Percentiles rank a stretch among this genome's conserved stretches.
These are phyloP conservation scores for Cladosporium sp. DNA, from an alignment of 2,329 filamentous ascomycete genomes.

Conservation along the genomic window DNA sequence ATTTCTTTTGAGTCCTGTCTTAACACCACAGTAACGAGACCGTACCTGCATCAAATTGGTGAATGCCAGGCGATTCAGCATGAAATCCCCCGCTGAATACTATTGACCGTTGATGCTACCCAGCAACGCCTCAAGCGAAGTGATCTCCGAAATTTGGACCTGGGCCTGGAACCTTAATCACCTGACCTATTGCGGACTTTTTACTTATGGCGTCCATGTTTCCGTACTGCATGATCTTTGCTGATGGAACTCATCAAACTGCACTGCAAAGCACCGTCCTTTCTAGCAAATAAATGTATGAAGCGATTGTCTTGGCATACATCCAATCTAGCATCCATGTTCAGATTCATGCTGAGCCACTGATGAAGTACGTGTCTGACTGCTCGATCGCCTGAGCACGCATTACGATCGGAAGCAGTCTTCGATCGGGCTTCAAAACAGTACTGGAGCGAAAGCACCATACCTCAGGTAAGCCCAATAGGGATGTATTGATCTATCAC, in stretches of 20 bases:
- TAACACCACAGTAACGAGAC: background rate
- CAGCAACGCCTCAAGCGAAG: conserved; percentile 14
- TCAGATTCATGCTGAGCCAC: background rate
- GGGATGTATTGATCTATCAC: background rate
- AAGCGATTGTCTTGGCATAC: background rate
- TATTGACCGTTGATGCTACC: conserved; percentile 18
- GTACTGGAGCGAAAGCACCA: background rate
- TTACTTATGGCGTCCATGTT: background rate
- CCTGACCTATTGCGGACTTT: background rate
- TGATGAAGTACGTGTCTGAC: background rate
- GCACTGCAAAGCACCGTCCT: background rate
- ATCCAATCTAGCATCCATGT: background rate
- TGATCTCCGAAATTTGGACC: background rate
- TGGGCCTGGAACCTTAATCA: background rate
- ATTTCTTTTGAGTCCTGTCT: background rate
- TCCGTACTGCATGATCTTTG: background rate
- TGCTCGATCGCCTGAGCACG: background rate
- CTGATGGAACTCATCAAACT: background rate
- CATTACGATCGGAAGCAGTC: background rate
- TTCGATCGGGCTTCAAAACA: background rate
- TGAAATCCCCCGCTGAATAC: conserved; percentile 12
- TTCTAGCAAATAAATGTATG: background rate
- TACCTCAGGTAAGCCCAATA: background rate
- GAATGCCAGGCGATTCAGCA: conserved; percentile 1
- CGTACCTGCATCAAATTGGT: background rate